Evolutionary conservation across 345 rosid genomes (phyloP).

Genomic region (Brassica nigra): DNA sequence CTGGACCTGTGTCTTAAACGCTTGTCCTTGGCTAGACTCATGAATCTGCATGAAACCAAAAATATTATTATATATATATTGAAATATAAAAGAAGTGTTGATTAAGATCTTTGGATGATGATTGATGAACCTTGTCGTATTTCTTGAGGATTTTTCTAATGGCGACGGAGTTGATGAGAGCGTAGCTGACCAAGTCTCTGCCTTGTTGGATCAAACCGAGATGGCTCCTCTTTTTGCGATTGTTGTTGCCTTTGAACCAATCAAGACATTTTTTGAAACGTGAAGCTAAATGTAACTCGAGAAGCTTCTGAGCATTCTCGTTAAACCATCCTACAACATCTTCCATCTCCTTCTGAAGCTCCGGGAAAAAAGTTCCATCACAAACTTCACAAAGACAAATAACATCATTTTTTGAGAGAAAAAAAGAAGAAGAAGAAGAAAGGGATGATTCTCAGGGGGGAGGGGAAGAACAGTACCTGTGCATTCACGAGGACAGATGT

Average conservation of each 20-base stretch:
- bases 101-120: not conserved
- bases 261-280: conserved; percentile 65
- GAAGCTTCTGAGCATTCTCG: conserved; percentile 76
- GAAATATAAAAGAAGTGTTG: conserved; percentile 12
- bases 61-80: not conserved
- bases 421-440: not conserved
- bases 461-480: conserved; percentile 45
- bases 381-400: conserved; percentile 55
- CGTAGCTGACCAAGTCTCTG: conserved; percentile 80
- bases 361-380: conserved; percentile 92
- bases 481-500: conserved; percentile 61
- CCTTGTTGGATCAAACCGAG: conserved; percentile 74
- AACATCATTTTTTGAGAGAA: not conserved
- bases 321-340: conserved; percentile 83
- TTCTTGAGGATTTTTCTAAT: conserved; percentile 90
- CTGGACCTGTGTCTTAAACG: conserved; percentile 80
- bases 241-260: conserved; percentile 69
- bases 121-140: conserved; percentile 70
- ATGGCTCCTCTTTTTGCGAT: conserved; percentile 46
- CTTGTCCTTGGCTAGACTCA: conserved; percentile 90
- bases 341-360: conserved; percentile 80
- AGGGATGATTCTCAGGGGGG: not conserved
- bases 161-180: conserved; percentile 80
- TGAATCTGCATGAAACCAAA: conserved; percentile 60
- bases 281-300: conserved; percentile 83